Evolutionary conservation across 441 rosid species (phyloP), one percentile per base, ranked within the genome.

Genomic region (Capsella rubella): DNA sequence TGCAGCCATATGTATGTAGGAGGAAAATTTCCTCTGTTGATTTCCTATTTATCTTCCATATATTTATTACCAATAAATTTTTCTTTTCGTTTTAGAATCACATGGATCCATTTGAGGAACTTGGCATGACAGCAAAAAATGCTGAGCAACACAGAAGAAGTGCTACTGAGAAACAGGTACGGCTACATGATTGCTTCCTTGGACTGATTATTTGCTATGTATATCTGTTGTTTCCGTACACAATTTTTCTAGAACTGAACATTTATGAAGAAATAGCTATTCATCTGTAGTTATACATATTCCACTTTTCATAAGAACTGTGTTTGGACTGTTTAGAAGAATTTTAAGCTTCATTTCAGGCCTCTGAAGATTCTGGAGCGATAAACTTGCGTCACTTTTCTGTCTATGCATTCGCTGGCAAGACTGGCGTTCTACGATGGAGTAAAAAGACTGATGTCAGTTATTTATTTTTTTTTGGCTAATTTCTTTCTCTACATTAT

Each of bases 101-200:
- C 79, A 72, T 87, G 60, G 98, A 95, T 83, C 96, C 96, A 56
- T 90, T 95, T 83, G 98, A 93, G 83, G 94, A 90, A 60, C 84
- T 91, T 67, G 94, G 90, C 62, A 73, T 79, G 76, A 83, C 90
- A 21, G 95, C 86, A 76, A 81, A 63, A 73, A 89, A 80, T 84
- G 97, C 92, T 35, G 95, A 95, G 66, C 80, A 78, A 79, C 98
- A 89, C 71, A 86, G 99, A 83, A 86, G 94, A 84, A 95, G 99
- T 72, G 99, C 97, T 40, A 79, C 68, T 60, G 99, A 95, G 82
- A 85, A 92, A 74, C 94, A 95, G 97, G 99, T 91, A 74, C 55
- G 53, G 0, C 49, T 73, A 13, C 56, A 15, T 62, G 25, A 67
- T 62, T 45, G 10, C 10, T 8, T 68, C 60, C 40, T 39, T 55